phyloP scores from a whole-genome alignment of 1,284 basidiomycete genomes.

The Ustilago xerochloae region DNA sequence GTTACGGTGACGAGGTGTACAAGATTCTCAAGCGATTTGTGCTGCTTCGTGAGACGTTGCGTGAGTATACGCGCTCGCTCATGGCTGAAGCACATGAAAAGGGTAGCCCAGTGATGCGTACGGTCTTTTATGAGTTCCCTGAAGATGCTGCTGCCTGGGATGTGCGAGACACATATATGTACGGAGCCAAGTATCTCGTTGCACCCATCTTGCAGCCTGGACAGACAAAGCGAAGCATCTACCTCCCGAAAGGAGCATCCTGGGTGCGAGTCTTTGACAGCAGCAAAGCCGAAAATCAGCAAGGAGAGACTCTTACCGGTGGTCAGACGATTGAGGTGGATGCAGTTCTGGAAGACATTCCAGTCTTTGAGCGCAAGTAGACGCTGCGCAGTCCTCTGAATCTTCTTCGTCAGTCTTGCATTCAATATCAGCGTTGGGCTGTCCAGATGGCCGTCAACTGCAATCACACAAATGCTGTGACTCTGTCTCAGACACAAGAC shows the following conservation, averaged over 20 bases:
- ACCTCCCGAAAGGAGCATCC: slow-evolving; percentile 12
- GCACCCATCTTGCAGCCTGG: slow-evolving; percentile 17
- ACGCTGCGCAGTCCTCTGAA: no score
- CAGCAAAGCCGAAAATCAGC: neutral
- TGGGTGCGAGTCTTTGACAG: slow-evolving; percentile 4
- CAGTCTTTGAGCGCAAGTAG: slow-evolving; percentile 21
- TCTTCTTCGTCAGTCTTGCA: no score
- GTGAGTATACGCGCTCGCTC: slow-evolving; percentile 10
- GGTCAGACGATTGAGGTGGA: slow-evolving; percentile 5
- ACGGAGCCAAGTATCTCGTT: slow-evolving; percentile 25
- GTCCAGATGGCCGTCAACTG: no score
- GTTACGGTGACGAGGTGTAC: slow-evolving; percentile 16
- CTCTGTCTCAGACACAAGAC: no score
- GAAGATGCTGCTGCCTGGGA: slow-evolving; percentile 10
- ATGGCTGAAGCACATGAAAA: slow-evolving; percentile 9
- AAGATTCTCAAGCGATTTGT: slow-evolving; percentile 25
- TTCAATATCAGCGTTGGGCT: no score
- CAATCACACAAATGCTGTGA: no score
- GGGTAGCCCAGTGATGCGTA: slow-evolving; percentile 27
- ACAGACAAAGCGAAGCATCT: neutral
- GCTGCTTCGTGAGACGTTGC: slow-evolving; percentile 11
- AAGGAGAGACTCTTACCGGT: neutral
- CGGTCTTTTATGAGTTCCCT: slow-evolving; percentile 30
- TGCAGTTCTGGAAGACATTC: slow-evolving; percentile 24
- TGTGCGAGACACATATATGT: slow-evolving; percentile 33